A percentile compares a stretch with the other conserved stretches of the same genome.
These are phyloP conservation scores for Neocatenulostroma microsporum DNA, from an alignment of 2,329 filamentous ascomycete genomes.

Conservation along the genomic window DNA sequence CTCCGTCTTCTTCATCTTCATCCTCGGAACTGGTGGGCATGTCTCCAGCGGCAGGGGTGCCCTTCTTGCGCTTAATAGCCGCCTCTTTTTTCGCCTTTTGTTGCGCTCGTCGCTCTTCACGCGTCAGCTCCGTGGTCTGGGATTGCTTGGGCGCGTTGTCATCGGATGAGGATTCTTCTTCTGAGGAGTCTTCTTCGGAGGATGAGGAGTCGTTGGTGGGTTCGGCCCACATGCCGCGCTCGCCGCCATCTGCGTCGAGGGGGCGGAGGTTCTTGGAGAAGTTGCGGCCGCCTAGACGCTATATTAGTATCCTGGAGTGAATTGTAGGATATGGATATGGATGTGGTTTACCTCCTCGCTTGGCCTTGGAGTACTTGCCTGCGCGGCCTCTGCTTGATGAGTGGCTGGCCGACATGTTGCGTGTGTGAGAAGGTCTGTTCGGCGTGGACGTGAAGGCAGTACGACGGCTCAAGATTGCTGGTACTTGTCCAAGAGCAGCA, in stretches of 20 bases:
- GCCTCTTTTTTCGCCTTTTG: constrained; percentile 89
- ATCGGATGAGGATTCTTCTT: constrained; percentile 36
- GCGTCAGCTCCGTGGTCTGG: constrained; percentile 53
- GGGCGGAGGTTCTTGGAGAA: constrained; percentile 89
- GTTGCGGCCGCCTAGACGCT: constrained; percentile 70
- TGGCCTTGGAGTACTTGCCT: constrained; percentile 91
- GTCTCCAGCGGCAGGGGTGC: constrained; percentile 72
- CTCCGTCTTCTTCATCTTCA: constrained; percentile 49
- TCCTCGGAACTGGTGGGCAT: constrained; percentile 61
- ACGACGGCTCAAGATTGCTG: too few relatives aligned
- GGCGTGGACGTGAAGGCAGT: too few relatives aligned
- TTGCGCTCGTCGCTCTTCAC: constrained; percentile 78
- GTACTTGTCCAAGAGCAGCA: too few relatives aligned
- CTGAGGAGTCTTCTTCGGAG: constrained; percentile 43
- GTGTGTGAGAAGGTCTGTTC: neutral
- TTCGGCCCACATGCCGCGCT: constrained; percentile 79
- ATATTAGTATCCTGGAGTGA: constrained; percentile 12
- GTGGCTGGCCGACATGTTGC: neutral
- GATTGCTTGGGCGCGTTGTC: constrained; percentile 31
- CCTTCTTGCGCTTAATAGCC: constrained; percentile 67
- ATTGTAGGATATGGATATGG: constrained; percentile 19
- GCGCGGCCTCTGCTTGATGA: constrained; percentile 62
- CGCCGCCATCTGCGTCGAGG: constrained; percentile 80
- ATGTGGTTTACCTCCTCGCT: constrained; percentile 65
- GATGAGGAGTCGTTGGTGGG: constrained; percentile 47